phyloP scores from a whole-genome alignment of 768 basidiomycete species.

The Pholiota molesta region DNA sequence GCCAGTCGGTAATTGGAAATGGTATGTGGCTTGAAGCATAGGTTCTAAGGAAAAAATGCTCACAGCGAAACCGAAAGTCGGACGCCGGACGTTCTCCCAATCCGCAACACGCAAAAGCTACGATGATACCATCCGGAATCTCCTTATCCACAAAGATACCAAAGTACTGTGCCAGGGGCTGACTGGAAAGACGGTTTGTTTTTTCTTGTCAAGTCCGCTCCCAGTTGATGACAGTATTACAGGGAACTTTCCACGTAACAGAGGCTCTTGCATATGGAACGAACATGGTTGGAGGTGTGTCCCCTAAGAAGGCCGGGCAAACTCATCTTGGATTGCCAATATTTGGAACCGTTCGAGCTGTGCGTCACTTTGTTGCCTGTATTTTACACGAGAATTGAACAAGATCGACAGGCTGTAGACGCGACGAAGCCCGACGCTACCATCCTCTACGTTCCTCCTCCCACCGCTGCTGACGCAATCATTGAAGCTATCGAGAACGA shows the following conservation, averaged over 20 bases:
- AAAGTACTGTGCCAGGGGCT: slow-evolving; percentile 91
- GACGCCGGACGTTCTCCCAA: slow-evolving; percentile 81
- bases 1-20: slow-evolving; percentile 54
- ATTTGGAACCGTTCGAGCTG: slow-evolving; percentile 91
- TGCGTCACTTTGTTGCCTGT: slow-evolving; percentile 33
- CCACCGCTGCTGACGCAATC: slow-evolving; percentile 93
- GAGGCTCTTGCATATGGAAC: slow-evolving; percentile 96
- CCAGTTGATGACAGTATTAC: background rate
- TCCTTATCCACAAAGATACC: slow-evolving; percentile 92
- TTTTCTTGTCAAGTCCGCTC: background rate
- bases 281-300: slow-evolving; percentile 97
- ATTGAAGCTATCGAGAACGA: slow-evolving; percentile 99
- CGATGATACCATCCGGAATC: slow-evolving; percentile 88
- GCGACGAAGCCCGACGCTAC: slow-evolving; percentile 90
- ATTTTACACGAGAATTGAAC: background rate
- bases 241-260: slow-evolving; percentile 96
- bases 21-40: slow-evolving; percentile 39
- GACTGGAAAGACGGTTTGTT: slow-evolving; percentile 90
- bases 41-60: background rate
- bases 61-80: slow-evolving; percentile 37
- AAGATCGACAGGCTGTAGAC: slow-evolving; percentile 69
- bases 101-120: slow-evolving; percentile 78
- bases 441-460: slow-evolving; percentile 98
- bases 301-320: slow-evolving; percentile 94
- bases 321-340: slow-evolving; percentile 95